Evolutionary conservation across 345 rosid species (phyloP), one percentile per base, ranked within the genome.

Genomic region (Aurinia saxatilis): DNA sequence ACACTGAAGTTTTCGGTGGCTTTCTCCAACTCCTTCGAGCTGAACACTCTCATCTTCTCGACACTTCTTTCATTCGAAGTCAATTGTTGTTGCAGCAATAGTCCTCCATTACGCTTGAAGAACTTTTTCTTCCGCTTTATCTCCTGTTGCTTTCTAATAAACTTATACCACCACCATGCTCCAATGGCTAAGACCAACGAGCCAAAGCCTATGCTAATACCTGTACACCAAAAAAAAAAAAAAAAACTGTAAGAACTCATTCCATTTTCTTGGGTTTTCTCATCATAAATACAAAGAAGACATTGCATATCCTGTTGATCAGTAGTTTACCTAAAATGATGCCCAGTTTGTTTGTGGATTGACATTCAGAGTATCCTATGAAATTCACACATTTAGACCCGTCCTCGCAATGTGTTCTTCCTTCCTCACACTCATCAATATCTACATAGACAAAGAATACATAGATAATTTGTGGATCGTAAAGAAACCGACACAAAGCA

Each of bases 41-140:
- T n/a, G n/a, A n/a, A n/a, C n/a, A n/a, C n/a, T 80, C 38, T 81
- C 1, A 68, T 38, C 0, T 44, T 68, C 6, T 71, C 77, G 0
- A 60, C 2, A n/a, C 37, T 50, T 1, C 50, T 47, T 6, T 60
- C 60, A 0, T 33, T 49, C 1, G 54, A 19, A 9, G 35, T 53
- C 36, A 81, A 65, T 11, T 66, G 68, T 50, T 77, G 72, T 50
- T 75, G 77, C 41, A 63, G 16, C 72, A 79, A 3, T 15, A 79
- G 35, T n/a, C 80, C 84, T 6, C 66, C 75, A 18, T 71, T 57
- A 13, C 46, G 70, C 6, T 71, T 1, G 2, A 41, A 49, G 27
- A 64, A 64, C 10, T 1, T 64, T 35, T 63, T 36, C 62, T 56
- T 64, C 1, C 46, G 23, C 8, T 71, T 57, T 7, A 47, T 31